phyloP scores from a whole-genome alignment of 305 asterid genomes.

The Coffea humblotiana region DNA sequence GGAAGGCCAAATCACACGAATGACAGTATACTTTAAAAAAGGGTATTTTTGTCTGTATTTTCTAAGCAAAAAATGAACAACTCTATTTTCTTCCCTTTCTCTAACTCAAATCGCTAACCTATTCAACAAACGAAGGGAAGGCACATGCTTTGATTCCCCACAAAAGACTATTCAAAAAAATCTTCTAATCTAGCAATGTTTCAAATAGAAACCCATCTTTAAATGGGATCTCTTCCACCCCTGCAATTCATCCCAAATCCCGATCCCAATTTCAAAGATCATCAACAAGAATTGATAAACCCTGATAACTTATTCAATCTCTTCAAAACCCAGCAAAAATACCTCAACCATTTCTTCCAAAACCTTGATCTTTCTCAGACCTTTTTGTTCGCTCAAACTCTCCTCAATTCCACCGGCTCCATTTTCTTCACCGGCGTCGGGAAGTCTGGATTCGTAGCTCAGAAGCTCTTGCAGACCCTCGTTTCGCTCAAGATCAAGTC shows the following conservation, averaged over 20 bases:
- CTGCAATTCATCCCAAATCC: conserved; percentile 8
- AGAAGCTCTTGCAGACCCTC: conserved; percentile 81
- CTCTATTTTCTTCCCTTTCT: too few relatives aligned
- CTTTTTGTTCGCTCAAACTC: conserved; percentile 68
- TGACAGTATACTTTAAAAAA: too few relatives aligned
- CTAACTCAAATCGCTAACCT: too few relatives aligned
- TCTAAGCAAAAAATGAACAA: too few relatives aligned
- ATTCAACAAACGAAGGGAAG: too few relatives aligned
- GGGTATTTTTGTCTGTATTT: too few relatives aligned
- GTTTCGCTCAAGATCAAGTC: conserved; percentile 70
- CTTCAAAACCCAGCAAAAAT: conserved; percentile 81
- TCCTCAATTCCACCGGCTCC: conserved; percentile 61
- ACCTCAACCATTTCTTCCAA: conserved; percentile 87
- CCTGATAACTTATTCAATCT: conserved; percentile 60
- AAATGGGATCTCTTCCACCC: conserved; percentile 74
- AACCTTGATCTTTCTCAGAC: conserved; percentile 83
- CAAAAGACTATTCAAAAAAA: too few relatives aligned
- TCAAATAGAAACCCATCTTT: too few relatives aligned
- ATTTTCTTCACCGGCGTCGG: conserved; percentile 88
- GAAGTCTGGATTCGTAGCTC: conserved; percentile 82
- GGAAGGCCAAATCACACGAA: too few relatives aligned
- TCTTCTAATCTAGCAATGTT: too few relatives aligned
- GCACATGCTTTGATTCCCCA: too few relatives aligned
- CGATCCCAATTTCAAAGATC: background rate
- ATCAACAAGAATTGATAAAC: conserved; percentile 32